Conservation (phyloP, 345 rosid species). For the Citrus glauca region DNA sequence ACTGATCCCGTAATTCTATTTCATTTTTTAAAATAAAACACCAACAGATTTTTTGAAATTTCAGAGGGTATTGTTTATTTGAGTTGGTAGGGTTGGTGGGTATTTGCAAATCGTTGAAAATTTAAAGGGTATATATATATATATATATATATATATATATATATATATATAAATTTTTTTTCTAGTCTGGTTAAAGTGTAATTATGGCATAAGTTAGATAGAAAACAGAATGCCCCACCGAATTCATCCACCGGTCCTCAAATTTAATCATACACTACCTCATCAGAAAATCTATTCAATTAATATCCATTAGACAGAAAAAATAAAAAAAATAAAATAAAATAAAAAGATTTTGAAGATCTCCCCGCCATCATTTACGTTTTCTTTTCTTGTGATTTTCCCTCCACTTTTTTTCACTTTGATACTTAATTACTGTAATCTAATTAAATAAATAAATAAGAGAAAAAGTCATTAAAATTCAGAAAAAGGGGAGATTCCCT, state of each 20-base stretch:
- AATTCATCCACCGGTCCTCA: background rate
- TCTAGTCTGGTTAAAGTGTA: background rate
- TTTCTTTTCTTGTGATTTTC: background rate
- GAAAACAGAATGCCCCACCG: background rate
- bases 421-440: background rate
- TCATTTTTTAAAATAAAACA: too few species aligned
- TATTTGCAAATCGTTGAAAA: too few species aligned
- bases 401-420: background rate
- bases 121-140: background rate
- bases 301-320: background rate
- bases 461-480: background rate
- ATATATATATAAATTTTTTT: too few species aligned
- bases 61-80: too few species aligned
- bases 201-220: background rate
- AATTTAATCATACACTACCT: background rate
- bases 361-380: background rate
- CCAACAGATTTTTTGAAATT: too few species aligned
- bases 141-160: too few species aligned
- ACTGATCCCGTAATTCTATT: too few species aligned
- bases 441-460: background rate
- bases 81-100: too few species aligned
- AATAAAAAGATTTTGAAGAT: background rate
- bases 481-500: background rate
- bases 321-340: background rate
- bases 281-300: background rate